Evolutionary conservation across 1,284 basidiomycete genomes (phyloP).

Genomic region (Irpex sp.): DNA sequence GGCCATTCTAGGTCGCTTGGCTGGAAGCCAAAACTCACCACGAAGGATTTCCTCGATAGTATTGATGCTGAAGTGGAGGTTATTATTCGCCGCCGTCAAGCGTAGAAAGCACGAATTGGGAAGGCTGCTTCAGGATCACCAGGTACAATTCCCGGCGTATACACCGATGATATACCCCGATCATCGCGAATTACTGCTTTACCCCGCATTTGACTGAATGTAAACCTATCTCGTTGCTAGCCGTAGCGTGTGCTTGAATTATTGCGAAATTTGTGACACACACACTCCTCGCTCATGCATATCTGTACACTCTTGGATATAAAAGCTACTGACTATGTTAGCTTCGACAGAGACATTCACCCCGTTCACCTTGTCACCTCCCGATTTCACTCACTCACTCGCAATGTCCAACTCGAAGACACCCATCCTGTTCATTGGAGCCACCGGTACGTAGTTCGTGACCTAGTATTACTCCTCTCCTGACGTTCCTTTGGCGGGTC

Average conservation of each 20-base stretch:
- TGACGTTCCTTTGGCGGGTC: not conserved
- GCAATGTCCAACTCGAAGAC: not conserved
- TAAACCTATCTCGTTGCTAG: not conserved
- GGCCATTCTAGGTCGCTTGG: slow-evolving; percentile 33
- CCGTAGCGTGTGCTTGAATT: not conserved
- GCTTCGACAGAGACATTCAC: too few species aligned
- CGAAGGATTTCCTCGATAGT: slow-evolving; percentile 24
- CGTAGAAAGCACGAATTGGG: too few species aligned
- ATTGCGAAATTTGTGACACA: not conserved
- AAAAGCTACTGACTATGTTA: too few species aligned
- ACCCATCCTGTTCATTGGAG: slow-evolving; percentile 1
- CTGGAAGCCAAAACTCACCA: slow-evolving; percentile 25
- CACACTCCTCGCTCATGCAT: not conserved
- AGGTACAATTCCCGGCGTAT: too few species aligned
- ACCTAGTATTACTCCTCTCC: not conserved
- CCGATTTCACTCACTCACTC: not conserved
- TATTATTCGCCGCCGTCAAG: too few species aligned
- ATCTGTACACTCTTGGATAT: too few species aligned
- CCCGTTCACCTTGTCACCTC: not conserved
- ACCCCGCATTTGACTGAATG: too few species aligned
- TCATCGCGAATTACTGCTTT: too few species aligned
- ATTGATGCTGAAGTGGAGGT: slow-evolving; percentile 13
- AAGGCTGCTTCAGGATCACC: too few species aligned
- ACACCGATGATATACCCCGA: too few species aligned
- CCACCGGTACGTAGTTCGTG: slow-evolving; percentile 13